Base-by-base conservation (phyloP, 257 asterid genomes). In the Phtheirospermum japonicum region DNA sequence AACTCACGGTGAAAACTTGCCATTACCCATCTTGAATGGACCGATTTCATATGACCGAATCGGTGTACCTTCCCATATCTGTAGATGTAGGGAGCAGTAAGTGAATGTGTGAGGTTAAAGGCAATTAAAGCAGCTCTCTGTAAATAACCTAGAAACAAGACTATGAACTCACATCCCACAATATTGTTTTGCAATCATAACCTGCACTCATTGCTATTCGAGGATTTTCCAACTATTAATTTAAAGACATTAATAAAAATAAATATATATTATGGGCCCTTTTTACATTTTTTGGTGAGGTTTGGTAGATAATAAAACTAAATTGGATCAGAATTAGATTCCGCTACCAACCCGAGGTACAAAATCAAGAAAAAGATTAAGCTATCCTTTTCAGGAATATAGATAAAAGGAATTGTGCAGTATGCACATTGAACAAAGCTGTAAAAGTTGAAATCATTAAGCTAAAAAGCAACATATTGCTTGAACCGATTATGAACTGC, bases 151-250 rank as follows among this genome's bases (percentile, higher is more conserved):
- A 59, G 33, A 33, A 61, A 64, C 9, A 62, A 70, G 53, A 48
- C 30, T 55, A 57, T 19, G 61, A 70, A 79, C 98, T 92, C 75
- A 92, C 98, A 84, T 92, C 98, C 98, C 98, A 92, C 54, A 92
- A 85, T 59, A 92, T 92, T 23, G 95, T 88, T 85, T 75, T 92
- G 73, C 97, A 97, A 79, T 92, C 98, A 86, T 92, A 92, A 71
- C 98, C 98, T 4, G 98, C 98, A 76, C 98, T 92, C 98, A 92
- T 88, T 70, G 98, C 98, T 56, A 92, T 89, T 23, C 98, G 88
- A 68, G 98, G 98, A 68, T 92, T 92, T n/a, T n/a, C n/a, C n/a
- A n/a, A n/a, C n/a, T 31, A 33, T 37, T 69, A 67, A n/a, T n/a
- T n/a, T n/a, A 58, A 64, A 62, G 32, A 66, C 72, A 52, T 55